Base-by-base conservation (phyloP, 441 rosid genomes). In the Brassica balearica region DNA sequence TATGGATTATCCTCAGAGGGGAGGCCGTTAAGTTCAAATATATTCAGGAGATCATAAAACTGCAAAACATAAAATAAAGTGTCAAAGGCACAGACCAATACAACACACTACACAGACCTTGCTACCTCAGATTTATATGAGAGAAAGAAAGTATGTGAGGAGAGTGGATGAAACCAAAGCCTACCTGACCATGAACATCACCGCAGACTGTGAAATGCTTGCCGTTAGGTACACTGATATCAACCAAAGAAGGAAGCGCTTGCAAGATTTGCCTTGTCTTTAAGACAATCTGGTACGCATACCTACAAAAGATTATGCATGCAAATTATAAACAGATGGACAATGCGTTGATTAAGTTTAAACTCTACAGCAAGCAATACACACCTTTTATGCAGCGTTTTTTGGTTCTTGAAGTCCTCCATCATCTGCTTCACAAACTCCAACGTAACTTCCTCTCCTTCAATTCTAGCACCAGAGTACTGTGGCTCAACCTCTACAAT, bases 161-260 rank as follows among this genome's bases (percentile, higher is more conserved):
- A 38, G 10, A 48, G 55, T 10, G 19, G 20, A 11, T 29, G 29
- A 59, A 32, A 32, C 64, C 65, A 80, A 7, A 65, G 19, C 15
- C 3, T 88, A 96, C 99, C 98, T 96, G 98, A 78, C 99, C 99
- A 82, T 96, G 99, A 61, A 96, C 97, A 81, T 96, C 99, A 85
- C 99, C 99, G 68, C 99, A 96, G 70, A 96, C 97, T 0, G 97
- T 94, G 76, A 94, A 88, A 84, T 87, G 94, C 41, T 84, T 88
- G 69, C 94, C 91, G 66, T 85, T 82, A 38, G 95, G 92, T 73
- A 94, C 87, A 72, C 17, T 81, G 77, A 96, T 86, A 84, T 94
- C 96, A 79, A 94, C 91, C 77, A 96, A 91, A 55, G 97, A 94
- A 56, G 99, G 96, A 77, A 87, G 80, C 48, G 86, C 85, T 81